These are phyloP conservation scores for Fusarium goolgardi DNA, from an alignment of 2,329 filamentous ascomycete species.

Conservation along the genomic window DNA sequence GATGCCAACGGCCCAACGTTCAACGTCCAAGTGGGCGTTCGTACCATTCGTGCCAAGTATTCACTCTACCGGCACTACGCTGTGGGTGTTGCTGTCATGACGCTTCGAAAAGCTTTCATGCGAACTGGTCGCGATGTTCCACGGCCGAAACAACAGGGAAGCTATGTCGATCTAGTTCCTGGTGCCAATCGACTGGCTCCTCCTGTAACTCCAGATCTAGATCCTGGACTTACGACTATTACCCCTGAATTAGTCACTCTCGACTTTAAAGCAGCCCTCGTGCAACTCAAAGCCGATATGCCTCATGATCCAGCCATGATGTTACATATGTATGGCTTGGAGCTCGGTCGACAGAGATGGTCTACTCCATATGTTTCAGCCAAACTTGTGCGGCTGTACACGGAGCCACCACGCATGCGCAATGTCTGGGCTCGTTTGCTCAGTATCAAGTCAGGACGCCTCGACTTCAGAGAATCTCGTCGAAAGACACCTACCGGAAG, in stretches of 20 bases:
- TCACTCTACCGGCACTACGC: slow-evolving; percentile 95
- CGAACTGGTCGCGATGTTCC: slow-evolving; percentile 60
- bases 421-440: slow-evolving; percentile 87
- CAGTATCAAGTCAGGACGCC: slow-evolving; percentile 81
- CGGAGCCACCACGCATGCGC: slow-evolving; percentile 84
- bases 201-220: slow-evolving; percentile 51
- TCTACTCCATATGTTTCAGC: slow-evolving; percentile 83
- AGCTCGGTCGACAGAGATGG: slow-evolving; percentile 88
- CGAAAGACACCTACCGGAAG: slow-evolving; percentile 71
- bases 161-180: slow-evolving; percentile 32
- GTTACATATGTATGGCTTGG: slow-evolving; percentile 86
- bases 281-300: slow-evolving; percentile 91
- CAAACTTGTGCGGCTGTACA: slow-evolving; percentile 85
- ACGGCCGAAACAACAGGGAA: slow-evolving; percentile 50
- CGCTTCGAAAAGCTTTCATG: slow-evolving; percentile 77
- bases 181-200: slow-evolving; percentile 54
- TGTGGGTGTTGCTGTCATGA: slow-evolving; percentile 81
- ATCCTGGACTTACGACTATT: slow-evolving; percentile 50
- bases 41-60: slow-evolving; percentile 84
- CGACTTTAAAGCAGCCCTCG: slow-evolving; percentile 81
- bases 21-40: slow-evolving; percentile 84
- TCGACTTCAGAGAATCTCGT: slow-evolving; percentile 83
- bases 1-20: slow-evolving; percentile 90
- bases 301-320: slow-evolving; percentile 91
- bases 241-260: slow-evolving; percentile 78